Conservation (phyloP, 805 yeast species). For the Candida orba region DNA sequence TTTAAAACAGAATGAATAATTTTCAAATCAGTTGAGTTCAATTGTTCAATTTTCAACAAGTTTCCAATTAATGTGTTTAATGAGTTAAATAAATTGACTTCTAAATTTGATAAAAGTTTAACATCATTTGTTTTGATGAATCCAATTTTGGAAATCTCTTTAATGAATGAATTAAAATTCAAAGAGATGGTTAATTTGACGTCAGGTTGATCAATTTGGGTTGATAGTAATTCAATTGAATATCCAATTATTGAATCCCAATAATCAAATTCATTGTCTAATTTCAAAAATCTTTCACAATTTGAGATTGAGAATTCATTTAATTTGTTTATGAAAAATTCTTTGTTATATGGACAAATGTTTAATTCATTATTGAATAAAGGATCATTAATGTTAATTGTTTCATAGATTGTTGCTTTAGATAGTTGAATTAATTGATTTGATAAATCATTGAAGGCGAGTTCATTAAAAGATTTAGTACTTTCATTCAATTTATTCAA, state of each 20-base stretch:
- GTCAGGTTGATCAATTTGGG: constrained; percentile 35
- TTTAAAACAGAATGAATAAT: constrained; percentile 55
- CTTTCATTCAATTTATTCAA: constrained; percentile 57
- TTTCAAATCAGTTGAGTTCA: constrained; percentile 55
- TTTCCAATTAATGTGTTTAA: constrained; percentile 37
- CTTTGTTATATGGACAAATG: constrained; percentile 46
- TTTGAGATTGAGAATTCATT: constrained; percentile 47
- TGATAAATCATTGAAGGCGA: constrained; percentile 43
- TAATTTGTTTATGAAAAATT: constrained; percentile 47
- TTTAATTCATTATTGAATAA: constrained; percentile 16
- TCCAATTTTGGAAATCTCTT: constrained; percentile 21
- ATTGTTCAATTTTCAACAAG: constrained; percentile 28
- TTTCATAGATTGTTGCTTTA: constrained; percentile 15
- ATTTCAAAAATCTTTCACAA: constrained; percentile 38
- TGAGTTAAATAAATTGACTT: constrained; percentile 41
- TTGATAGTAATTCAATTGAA: constrained; percentile 38
- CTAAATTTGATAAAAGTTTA: constrained; percentile 26
- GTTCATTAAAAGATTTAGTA: constrained; percentile 45
- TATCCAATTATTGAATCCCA: constrained; percentile 44
- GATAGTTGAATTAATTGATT: constrained; percentile 40
- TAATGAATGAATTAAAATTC: constrained; percentile 45
- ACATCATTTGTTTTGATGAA: constrained; percentile 5
- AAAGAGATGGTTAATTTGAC: constrained; percentile 27
- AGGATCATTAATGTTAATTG: constrained; percentile 17
- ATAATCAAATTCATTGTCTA: constrained; percentile 32